Evolutionary conservation across 2,329 filamentous ascomycete genomes (phyloP).

Genomic region (Aspergillus unguis): DNA sequence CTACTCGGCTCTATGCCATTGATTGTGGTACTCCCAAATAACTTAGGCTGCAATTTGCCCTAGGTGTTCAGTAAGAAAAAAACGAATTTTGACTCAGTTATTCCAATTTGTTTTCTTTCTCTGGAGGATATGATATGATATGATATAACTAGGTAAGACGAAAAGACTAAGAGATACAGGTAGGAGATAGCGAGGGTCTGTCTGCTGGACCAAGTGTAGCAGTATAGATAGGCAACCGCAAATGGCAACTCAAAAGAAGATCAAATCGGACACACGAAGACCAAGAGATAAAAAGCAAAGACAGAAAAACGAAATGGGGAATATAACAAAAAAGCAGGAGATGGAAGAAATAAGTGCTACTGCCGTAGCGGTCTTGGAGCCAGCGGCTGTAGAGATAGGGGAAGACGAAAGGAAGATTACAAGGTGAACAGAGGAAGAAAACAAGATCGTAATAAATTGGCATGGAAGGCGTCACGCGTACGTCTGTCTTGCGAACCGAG

Average conservation of each 20-base stretch:
- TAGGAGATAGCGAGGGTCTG: conserved; percentile 15
- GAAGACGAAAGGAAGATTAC: conserved; percentile 4
- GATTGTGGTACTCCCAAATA: too few relatives aligned
- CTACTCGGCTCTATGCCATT: too few relatives aligned
- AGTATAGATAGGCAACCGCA: neutral
- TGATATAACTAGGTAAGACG: too few relatives aligned
- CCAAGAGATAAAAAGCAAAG: conserved; percentile 9
- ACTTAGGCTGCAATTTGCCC: too few relatives aligned
- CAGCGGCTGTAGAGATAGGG: neutral
- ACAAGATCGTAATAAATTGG: conserved; percentile 8
- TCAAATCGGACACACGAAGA: neutral
- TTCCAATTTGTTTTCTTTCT: neutral
- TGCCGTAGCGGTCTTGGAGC: neutral
- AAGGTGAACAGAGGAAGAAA: conserved; percentile 4
- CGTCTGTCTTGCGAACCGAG: conserved; percentile 10
- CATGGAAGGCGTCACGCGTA: conserved; percentile 16
- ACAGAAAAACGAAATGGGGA: conserved; percentile 26
- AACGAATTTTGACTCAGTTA: neutral
- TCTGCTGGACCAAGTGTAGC: conserved; percentile 13
- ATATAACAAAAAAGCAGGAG: conserved; percentile 27
- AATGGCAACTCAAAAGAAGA: neutral
- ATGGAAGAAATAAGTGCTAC: conserved; percentile 13
- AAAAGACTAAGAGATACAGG: neutral
- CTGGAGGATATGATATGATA: too few relatives aligned
- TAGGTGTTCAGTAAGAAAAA: neutral